These are phyloP conservation scores for Smittium culicis DNA, from an alignment of 371 early-diverging fungal genomes.

Conservation along the genomic window DNA sequence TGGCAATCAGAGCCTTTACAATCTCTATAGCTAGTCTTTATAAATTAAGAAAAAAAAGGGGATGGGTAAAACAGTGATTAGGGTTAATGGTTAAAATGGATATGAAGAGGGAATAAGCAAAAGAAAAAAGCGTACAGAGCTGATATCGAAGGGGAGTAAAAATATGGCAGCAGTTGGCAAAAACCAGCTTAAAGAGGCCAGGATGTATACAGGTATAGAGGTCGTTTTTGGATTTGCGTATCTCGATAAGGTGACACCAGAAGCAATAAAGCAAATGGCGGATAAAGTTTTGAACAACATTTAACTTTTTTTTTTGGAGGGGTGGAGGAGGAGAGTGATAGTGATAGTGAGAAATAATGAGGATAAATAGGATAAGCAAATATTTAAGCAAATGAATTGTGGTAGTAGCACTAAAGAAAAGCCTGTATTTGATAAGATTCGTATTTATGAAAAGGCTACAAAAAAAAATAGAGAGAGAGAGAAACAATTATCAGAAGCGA, in stretches of 20 bases:
- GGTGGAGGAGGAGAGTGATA: neutral
- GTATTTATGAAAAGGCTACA: too few relatives aligned
- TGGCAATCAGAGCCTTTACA: conserved; percentile 37
- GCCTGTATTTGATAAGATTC: too few relatives aligned
- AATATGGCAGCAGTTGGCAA: conserved; percentile 80
- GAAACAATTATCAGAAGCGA: too few relatives aligned
- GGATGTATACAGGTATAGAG: conserved; percentile 52
- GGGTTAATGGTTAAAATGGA: neutral
- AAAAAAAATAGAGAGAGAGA: too few relatives aligned
- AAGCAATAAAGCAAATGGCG: conserved; percentile 36
- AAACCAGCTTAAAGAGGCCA: conserved; percentile 60
- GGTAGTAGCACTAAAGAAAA: too few relatives aligned
- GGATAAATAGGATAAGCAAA: neutral
- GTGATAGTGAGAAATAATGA: neutral
- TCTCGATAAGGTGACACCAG: conserved; percentile 45
- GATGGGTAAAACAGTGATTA: neutral
- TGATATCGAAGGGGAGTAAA: conserved; percentile 76
- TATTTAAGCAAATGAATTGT: too few relatives aligned
- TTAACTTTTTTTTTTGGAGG: too few relatives aligned
- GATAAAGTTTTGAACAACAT: conserved; percentile 39
- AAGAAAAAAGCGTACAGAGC: conserved; percentile 49
- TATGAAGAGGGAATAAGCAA: neutral
- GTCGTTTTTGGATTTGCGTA: conserved; percentile 54
- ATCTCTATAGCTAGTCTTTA: conserved; percentile 45
- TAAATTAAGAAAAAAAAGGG: conserved; percentile 10